phyloP scores from a whole-genome alignment of 2,329 filamentous ascomycete genomes.

The Monosporascus sp. region DNA sequence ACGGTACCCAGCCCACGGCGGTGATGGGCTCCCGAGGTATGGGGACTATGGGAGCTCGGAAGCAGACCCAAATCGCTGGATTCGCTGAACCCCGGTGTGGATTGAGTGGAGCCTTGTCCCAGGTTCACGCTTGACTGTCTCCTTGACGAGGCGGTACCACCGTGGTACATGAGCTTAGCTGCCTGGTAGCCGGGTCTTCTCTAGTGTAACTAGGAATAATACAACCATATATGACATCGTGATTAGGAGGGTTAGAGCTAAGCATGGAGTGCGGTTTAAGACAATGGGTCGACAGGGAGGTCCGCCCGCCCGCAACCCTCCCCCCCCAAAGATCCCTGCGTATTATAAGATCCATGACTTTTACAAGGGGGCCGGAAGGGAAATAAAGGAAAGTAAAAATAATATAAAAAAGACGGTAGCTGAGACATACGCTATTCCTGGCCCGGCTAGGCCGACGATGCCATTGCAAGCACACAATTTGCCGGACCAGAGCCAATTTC shows the following conservation, averaged over 20 bases:
- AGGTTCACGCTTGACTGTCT: neutral
- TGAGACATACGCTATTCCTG: neutral
- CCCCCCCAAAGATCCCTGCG: neutral
- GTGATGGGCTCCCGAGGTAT: neutral
- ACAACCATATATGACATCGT: neutral
- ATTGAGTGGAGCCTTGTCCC: neutral
- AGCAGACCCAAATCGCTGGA: slow-evolving; percentile 1
- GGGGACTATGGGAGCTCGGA: neutral
- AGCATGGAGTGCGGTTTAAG: neutral
- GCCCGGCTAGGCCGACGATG: neutral
- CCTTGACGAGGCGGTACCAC: neutral
- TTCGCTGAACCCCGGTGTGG: neutral
- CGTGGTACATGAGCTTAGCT: neutral
- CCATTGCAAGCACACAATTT: neutral
- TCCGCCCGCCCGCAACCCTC: too few species aligned
- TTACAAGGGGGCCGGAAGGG: slow-evolving; percentile 13
- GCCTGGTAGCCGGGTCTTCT: neutral
- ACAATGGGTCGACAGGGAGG: neutral
- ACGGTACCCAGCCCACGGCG: slow-evolving; percentile 3
- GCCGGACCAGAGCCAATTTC: neutral
- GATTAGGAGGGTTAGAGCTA: neutral
- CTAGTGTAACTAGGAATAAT: neutral
- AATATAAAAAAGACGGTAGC: neutral
- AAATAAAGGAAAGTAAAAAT: neutral
- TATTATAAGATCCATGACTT: slow-evolving; percentile 14